These are phyloP conservation scores for Boechera divaricarpa DNA, from an alignment of 345 rosid species.

Conservation along the genomic window DNA sequence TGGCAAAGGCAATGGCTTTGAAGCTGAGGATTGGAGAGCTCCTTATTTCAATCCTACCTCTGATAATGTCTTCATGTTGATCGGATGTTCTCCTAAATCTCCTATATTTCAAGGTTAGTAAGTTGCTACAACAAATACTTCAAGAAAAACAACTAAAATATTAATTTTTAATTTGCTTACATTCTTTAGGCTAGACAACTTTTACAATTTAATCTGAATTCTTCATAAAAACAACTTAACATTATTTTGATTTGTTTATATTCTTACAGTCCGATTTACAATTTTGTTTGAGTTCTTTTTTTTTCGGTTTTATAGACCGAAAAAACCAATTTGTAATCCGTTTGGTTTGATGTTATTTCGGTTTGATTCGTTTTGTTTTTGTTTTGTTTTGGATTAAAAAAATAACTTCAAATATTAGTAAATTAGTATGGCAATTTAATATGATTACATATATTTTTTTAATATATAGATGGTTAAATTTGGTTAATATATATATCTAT, in stretches of 20 bases:
- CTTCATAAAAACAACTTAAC: neutral
- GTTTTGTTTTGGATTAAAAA: too few species aligned
- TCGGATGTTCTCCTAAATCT: constrained; percentile 80
- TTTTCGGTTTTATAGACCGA: neutral
- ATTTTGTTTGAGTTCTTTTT: neutral
- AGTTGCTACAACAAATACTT: neutral
- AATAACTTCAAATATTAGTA: neutral
- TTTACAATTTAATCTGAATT: neutral
- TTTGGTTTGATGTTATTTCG: neutral
- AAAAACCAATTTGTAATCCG: neutral
- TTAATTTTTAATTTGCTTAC: neutral
- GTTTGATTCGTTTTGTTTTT: neutral
- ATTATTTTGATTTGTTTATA: neutral
- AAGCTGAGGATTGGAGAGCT: constrained; percentile 73
- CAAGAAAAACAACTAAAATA: neutral
- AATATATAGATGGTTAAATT: neutral
- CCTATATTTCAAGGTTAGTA: constrained; percentile 68
- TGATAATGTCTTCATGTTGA: constrained; percentile 85
- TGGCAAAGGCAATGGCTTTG: constrained; percentile 81
- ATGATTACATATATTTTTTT: neutral
- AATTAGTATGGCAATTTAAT: neutral
- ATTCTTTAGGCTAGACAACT: neutral
- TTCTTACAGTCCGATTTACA: neutral
- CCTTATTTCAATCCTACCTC: constrained; percentile 72
- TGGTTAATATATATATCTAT: neutral